Conservation (phyloP, 805 yeast genomes). For the Nakazawaea peltata region DNA sequence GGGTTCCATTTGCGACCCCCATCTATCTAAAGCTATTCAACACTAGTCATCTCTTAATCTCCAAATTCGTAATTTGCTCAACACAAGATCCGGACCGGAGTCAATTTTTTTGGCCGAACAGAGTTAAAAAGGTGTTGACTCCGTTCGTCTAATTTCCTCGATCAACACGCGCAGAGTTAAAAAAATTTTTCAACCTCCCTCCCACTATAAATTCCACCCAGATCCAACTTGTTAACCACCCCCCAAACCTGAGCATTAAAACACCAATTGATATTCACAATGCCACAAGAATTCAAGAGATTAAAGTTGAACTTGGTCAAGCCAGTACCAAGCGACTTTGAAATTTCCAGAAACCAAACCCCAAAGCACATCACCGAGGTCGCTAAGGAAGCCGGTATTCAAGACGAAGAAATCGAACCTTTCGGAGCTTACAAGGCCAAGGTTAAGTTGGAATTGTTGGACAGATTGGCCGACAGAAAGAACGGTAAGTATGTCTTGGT, state of each 20-base stretch:
- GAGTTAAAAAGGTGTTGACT: too few species aligned
- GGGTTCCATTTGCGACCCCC: too few species aligned
- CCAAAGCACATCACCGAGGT: constrained; percentile 76
- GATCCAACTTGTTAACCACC: too few species aligned
- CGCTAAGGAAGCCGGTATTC: constrained; percentile 78
- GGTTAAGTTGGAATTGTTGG: constrained; percentile 59
- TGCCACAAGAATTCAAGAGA: constrained; percentile 24
- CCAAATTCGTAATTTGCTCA: too few species aligned
- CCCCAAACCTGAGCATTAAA: too few species aligned
- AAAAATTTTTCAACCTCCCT: neutral
- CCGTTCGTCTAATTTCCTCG: too few species aligned
- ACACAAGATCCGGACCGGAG: too few species aligned
- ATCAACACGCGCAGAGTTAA: neutral
- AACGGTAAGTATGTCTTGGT: constrained; percentile 87
- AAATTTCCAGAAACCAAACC: constrained; percentile 77
- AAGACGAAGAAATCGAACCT: constrained; percentile 72
- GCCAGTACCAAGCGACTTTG: constrained; percentile 91
- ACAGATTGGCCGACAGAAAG: constrained; percentile 53
- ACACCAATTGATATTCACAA: too few species aligned
- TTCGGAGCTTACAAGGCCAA: constrained; percentile 90
- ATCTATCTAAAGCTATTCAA: too few species aligned
- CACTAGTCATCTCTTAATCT: too few species aligned
- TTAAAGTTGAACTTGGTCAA: constrained; percentile 26
- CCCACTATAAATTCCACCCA: neutral
- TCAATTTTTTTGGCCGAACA: too few species aligned